phyloP scores from a whole-genome alignment of 805 yeast species.

The Lipomyces chichibuensis region DNA sequence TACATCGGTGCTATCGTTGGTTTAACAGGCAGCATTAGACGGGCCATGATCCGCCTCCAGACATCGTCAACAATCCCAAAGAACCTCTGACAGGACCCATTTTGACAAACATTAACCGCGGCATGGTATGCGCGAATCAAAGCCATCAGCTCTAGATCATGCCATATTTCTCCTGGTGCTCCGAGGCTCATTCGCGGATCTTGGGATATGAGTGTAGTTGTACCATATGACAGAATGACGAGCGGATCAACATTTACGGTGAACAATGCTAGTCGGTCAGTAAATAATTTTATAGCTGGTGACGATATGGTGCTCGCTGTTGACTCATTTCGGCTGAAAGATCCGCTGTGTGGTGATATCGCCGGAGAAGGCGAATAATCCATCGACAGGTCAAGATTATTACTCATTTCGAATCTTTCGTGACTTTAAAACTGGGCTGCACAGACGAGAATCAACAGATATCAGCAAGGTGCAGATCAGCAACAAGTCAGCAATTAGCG shows the following conservation, averaged over 20 bases:
- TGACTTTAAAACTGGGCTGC: background rate
- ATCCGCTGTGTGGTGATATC: background rate
- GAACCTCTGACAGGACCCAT: background rate
- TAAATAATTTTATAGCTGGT: too few relatives aligned
- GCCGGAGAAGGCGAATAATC: background rate
- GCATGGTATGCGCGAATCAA: background rate
- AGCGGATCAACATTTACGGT: background rate
- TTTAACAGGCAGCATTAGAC: background rate
- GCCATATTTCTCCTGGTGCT: background rate
- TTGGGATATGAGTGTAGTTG: background rate
- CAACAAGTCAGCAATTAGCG: background rate
- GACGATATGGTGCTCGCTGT: background rate
- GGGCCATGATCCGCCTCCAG: background rate
- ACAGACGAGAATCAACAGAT: background rate
- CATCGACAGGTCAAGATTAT: background rate
- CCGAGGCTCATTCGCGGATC: background rate
- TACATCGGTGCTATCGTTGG: background rate
- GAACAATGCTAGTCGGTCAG: background rate
- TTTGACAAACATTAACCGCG: background rate
- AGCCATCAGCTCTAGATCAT: background rate
- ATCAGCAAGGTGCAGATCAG: background rate
- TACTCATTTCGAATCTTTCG: background rate
- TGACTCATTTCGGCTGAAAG: background rate
- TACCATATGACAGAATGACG: background rate
- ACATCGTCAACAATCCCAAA: background rate